Evolutionary conservation across 371 early-diverging fungal genomes (phyloP).

Genomic region (Cokeromyces recurvatus): DNA sequence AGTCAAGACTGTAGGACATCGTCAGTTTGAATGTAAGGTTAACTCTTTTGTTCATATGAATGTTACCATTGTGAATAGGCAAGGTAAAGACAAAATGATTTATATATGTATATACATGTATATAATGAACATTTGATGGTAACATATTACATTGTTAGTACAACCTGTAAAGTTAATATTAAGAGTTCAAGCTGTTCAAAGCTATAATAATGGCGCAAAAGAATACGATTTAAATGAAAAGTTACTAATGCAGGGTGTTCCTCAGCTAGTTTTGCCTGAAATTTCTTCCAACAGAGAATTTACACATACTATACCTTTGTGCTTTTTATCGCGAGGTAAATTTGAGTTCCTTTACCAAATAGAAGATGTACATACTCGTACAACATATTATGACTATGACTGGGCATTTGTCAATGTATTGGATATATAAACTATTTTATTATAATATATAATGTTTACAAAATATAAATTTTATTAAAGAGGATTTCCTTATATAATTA

Average conservation of each 20-base stretch:
- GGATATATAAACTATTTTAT: neutral
- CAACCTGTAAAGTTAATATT: constrained; percentile 56
- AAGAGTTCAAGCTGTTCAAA: constrained; percentile 65
- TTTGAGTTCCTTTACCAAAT: constrained; percentile 63
- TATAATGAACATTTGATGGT: too few species aligned
- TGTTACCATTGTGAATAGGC: constrained; percentile 47
- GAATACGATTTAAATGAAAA: constrained; percentile 59
- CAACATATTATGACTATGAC: constrained; percentile 59
- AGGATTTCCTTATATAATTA: too few species aligned
- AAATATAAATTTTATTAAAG: too few species aligned
- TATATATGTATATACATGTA: too few species aligned
- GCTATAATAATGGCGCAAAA: constrained; percentile 58
- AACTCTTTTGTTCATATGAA: constrained; percentile 51
- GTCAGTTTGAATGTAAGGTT: constrained; percentile 44
- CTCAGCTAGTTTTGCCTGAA: constrained; percentile 57
- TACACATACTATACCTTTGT: constrained; percentile 40
- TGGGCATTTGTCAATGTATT: constrained; percentile 36
- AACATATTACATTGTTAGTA: too few species aligned
- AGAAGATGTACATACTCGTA: constrained; percentile 59
- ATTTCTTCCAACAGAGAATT: constrained; percentile 25
- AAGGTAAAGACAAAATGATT: too few species aligned
- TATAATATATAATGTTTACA: too few species aligned
- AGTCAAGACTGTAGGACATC: constrained; percentile 26
- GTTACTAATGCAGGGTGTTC: constrained; percentile 57
- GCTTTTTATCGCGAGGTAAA: constrained; percentile 60